These are phyloP conservation scores for Blastobotrys americana DNA, from an alignment of 805 yeast genomes.

Conservation along the genomic window DNA sequence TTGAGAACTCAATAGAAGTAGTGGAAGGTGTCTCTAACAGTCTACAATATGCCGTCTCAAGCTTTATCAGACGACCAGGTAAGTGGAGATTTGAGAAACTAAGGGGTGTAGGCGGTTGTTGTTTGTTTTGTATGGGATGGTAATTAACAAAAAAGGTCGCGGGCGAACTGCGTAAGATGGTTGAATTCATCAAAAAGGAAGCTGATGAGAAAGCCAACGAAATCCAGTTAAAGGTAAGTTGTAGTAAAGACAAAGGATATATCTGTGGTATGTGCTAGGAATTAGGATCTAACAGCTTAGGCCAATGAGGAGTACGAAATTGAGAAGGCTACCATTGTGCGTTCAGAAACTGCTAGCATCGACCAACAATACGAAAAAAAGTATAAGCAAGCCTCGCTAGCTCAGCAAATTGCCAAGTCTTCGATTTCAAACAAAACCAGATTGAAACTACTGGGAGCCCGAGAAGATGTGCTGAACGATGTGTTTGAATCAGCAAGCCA, in stretches of 20 bases:
- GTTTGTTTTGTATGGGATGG: constrained; percentile 8
- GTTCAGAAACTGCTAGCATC: constrained; percentile 83
- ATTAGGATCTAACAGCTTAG: constrained; percentile 16
- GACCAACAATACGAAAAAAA: constrained; percentile 74
- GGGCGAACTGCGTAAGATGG: constrained; percentile 95
- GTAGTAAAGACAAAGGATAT: neutral
- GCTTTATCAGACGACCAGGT: constrained; percentile 45
- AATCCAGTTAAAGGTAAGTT: constrained; percentile 63
- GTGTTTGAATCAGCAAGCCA: constrained; percentile 64
- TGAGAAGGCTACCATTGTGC: constrained; percentile 91
- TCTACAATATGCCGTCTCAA: constrained; percentile 29
- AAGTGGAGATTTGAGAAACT: constrained; percentile 50
- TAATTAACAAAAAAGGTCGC: too few species aligned
- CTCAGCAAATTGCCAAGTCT: constrained; percentile 92
- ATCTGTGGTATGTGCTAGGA: neutral
- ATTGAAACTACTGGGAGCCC: constrained; percentile 78
- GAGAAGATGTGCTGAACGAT: constrained; percentile 69
- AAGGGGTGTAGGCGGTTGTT: too few species aligned
- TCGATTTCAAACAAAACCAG: constrained; percentile 94
- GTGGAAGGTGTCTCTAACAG: too few species aligned
- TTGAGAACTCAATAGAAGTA: too few species aligned
- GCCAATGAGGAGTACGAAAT: constrained; percentile 99
- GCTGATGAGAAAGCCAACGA: constrained; percentile 99
- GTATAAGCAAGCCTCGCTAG: constrained; percentile 82
- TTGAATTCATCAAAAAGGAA: constrained; percentile 96